A percentile compares a stretch with the other conserved stretches of the same genome.
Evolutionary conservation across 768 basidiomycete species (phyloP).

Genomic region (Podaxis mareebaensis): DNA sequence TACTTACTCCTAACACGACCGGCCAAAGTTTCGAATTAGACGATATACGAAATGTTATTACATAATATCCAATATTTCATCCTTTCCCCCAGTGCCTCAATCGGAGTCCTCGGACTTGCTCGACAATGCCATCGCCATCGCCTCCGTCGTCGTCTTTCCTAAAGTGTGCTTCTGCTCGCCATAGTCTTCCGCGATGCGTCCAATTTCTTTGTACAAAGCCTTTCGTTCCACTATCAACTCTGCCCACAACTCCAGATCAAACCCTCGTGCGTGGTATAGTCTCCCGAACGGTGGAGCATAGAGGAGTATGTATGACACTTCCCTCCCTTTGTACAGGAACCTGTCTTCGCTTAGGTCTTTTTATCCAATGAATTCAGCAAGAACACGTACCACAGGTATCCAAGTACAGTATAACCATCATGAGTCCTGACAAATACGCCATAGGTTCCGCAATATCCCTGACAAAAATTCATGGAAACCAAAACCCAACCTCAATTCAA

Average conservation of each 20-base stretch:
- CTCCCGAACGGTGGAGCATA: conserved; percentile 56
- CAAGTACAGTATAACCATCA: conserved; percentile 57
- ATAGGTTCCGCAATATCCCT: too few relatives aligned
- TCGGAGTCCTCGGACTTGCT: too few relatives aligned
- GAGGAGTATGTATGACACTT: conserved; percentile 72
- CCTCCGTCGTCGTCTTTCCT: too few relatives aligned
- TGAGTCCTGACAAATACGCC: conserved; percentile 62
- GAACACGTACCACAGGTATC: conserved; percentile 52
- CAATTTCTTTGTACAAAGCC: conserved; percentile 51
- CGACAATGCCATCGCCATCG: too few relatives aligned
- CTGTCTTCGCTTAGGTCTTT: conserved; percentile 22
- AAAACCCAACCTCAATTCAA: too few relatives aligned
- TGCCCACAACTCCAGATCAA: conserved; percentile 64
- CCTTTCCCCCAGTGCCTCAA: too few relatives aligned
- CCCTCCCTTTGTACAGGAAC: conserved; percentile 62
- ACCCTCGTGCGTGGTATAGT: conserved; percentile 57
- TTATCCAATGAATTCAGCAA: background rate
- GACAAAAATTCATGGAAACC: too few relatives aligned
- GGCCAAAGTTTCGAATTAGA: too few relatives aligned
- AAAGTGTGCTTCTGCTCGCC: conserved; percentile 29
- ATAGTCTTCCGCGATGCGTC: conserved; percentile 62
- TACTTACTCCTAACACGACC: too few relatives aligned
- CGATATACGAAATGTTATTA: too few relatives aligned
- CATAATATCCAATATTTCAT: too few relatives aligned
- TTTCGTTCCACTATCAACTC: conserved; percentile 54